Base-by-base conservation (phyloP, 441 rosid genomes). In the Macaranga tanarius region DNA sequence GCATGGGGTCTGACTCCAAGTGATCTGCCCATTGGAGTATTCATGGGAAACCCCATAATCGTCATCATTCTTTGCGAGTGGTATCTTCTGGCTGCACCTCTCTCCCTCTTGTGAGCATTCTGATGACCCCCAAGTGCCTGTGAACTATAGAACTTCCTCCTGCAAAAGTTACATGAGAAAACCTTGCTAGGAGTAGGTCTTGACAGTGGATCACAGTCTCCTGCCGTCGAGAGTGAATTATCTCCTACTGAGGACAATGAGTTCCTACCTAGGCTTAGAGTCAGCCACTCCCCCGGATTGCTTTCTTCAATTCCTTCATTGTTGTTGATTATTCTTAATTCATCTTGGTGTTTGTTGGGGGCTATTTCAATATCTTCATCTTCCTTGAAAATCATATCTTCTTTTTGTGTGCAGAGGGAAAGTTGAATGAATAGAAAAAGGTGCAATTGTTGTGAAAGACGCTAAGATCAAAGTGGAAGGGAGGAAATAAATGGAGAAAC, bases 71-170 rank as follows among this genome's bases (percentile, higher is more conserved):
- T 85, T 76, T 88, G 95, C 25, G 90, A 83, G 28, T 84, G 95
- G 73, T 79, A 83, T 78, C 86, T 88, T 79, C 85, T 81, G 34
- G 89, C 89, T 22, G 88, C 91, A 51, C 92, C 92, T 74, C 95
- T 84, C 79, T 90, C 91, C 72, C 92, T 80, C 77, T 90, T 90
- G 84, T 90, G 95, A 64, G 95, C 95, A 62, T 90, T 90, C 83
- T 90, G 95, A 78, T 90, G 95, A 59, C 95, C 95, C 22, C 95
- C 95, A 51, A 90, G 76, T 51, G 95, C 95, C 70, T 90, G 95
- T 48, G 95, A 87, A 73, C 92, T 90, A 76, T 73, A 90, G 81
- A 90, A 90, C 78, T 90, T 90, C 73, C 92, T 88, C 83, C 83
- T 83, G 82, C 95, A 90, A 74, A 86, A 90, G 79, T 88, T 86